A percentile compares a stretch with the other conserved stretches of the same genome.
Evolutionary conservation across 2,329 filamentous ascomycete species (phyloP).

Genomic region (Dryadomyces quercivorus): DNA sequence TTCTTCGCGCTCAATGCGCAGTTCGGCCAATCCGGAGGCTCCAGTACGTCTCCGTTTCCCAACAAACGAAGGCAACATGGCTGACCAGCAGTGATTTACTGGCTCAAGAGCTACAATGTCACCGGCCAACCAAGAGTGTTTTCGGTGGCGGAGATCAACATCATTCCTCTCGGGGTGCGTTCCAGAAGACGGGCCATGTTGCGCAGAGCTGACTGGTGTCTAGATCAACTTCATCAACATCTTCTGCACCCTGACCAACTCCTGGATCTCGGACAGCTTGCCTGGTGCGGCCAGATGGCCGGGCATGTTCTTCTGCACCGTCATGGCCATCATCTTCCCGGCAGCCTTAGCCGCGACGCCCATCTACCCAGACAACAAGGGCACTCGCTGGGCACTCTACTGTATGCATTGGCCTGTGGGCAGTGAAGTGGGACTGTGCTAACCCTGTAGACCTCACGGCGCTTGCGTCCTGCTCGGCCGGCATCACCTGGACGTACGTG

Average conservation of each 20-base stretch:
- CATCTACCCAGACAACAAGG: slow-evolving; percentile 13
- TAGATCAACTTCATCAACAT: slow-evolving; percentile 16
- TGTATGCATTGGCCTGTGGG: slow-evolving; percentile 7
- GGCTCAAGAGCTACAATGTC: slow-evolving; percentile 17
- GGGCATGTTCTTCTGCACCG: slow-evolving; percentile 15
- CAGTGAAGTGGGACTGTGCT: too few relatives aligned
- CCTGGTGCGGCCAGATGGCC: slow-evolving; percentile 16
- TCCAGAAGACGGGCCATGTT: too few relatives aligned
- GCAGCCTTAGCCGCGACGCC: slow-evolving; percentile 15
- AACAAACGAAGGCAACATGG: too few relatives aligned
- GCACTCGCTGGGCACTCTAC: slow-evolving; percentile 14
- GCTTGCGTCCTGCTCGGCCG: slow-evolving; percentile 12
- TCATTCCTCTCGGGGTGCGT: slow-evolving; percentile 16
- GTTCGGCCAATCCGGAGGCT: slow-evolving; percentile 14
- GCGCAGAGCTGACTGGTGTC: background rate
- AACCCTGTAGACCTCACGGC: slow-evolving; percentile 12
- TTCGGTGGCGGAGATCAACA: slow-evolving; percentile 16
- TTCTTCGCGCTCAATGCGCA: slow-evolving; percentile 14
- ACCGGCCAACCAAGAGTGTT: slow-evolving; percentile 12
- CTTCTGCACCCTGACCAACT: slow-evolving; percentile 13
- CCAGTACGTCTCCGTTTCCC: slow-evolving; percentile 10
- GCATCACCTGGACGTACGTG: slow-evolving; percentile 17
- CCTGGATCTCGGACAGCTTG: slow-evolving; percentile 16
- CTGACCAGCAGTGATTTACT: slow-evolving; percentile 15
- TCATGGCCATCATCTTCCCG: slow-evolving; percentile 16